A percentile compares a stretch with the other conserved stretches of the same genome.
Evolutionary conservation across 1,139 yeast species (phyloP).

Genomic region (Yamadazyma siamensis): DNA sequence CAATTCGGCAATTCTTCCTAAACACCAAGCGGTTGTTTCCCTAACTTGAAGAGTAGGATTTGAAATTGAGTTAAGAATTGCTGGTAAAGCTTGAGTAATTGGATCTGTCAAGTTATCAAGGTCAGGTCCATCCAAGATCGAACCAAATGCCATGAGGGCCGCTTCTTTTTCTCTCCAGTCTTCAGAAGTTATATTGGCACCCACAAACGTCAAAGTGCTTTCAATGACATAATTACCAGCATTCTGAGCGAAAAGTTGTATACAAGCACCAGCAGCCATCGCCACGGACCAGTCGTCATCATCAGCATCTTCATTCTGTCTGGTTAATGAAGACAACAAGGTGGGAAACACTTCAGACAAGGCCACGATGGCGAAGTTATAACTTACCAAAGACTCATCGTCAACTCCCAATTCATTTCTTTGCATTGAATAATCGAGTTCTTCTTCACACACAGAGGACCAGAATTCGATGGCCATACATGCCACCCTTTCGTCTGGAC

Average conservation of each 20-base stretch:
- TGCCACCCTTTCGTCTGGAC: conserved; percentile 80
- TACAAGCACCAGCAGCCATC: conserved; percentile 98
- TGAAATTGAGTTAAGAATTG: conserved; percentile 67
- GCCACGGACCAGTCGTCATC: conserved; percentile 98
- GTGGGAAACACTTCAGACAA: conserved; percentile 85
- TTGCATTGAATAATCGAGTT: conserved; percentile 72
- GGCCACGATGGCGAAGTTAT: conserved; percentile 82
- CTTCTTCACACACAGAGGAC: conserved; percentile 97
- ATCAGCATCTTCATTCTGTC: conserved; percentile 87
- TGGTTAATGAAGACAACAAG: conserved; percentile 69
- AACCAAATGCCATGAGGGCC: conserved; percentile 98
- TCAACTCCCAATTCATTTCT: conserved; percentile 52
- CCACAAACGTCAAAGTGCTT: conserved; percentile 82
- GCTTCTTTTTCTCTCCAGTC: conserved; percentile 92
- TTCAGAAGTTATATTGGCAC: conserved; percentile 56
- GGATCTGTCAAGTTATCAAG: conserved; percentile 61
- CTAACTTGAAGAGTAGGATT: conserved; percentile 82
- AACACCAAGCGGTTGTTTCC: conserved; percentile 98
- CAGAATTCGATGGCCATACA: conserved; percentile 99
- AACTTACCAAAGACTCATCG: conserved; percentile 38
- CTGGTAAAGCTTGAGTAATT: conserved; percentile 77
- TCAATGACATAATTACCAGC: conserved; percentile 83
- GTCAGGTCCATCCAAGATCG: conserved; percentile 93
- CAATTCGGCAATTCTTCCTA: conserved; percentile 91
- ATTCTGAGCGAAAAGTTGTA: conserved; percentile 88